These are phyloP conservation scores for Nothophytophthora sp. DNA, from an alignment of 352 stramenopile genomes.

Conservation along the genomic window DNA sequence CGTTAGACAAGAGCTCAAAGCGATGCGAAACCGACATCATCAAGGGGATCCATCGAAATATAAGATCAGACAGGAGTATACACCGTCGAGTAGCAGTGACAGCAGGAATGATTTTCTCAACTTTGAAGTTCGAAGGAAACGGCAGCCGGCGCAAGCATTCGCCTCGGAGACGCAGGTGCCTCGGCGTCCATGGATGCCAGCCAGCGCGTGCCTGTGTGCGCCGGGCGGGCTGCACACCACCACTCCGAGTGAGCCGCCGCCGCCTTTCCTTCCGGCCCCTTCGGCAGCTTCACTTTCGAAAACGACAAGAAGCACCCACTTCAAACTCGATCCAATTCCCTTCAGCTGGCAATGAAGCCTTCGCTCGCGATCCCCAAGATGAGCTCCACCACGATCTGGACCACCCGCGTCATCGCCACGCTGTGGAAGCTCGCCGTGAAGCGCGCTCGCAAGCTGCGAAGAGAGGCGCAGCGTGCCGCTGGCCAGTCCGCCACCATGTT, in stretches of 20 bases:
- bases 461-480: neutral
- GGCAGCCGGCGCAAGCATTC: no score
- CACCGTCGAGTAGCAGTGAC: no score
- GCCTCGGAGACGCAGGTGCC: no score
- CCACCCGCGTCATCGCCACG: constrained; percentile 18
- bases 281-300: constrained; percentile 18
- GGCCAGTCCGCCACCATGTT: constrained; percentile 9
- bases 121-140: no score
- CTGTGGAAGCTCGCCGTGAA: constrained; percentile 30
- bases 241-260: no score
- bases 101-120: no score
- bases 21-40: neutral
- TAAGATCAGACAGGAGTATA: no score
- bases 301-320: constrained; percentile 1
- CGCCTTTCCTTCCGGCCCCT: neutral
- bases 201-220: no score
- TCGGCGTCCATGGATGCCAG: no score
- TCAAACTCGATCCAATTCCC: constrained; percentile 9
- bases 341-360: constrained; percentile 7
- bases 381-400: constrained; percentile 18
- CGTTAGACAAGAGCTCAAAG: neutral
- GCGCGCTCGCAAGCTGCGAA: constrained; percentile 15
- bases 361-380: constrained; percentile 9
- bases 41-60: no score
- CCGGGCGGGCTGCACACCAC: constrained; percentile 5